These are phyloP conservation scores for Monosporozyma aerobia DNA, from an alignment of 805 yeast species.

Conservation along the genomic window DNA sequence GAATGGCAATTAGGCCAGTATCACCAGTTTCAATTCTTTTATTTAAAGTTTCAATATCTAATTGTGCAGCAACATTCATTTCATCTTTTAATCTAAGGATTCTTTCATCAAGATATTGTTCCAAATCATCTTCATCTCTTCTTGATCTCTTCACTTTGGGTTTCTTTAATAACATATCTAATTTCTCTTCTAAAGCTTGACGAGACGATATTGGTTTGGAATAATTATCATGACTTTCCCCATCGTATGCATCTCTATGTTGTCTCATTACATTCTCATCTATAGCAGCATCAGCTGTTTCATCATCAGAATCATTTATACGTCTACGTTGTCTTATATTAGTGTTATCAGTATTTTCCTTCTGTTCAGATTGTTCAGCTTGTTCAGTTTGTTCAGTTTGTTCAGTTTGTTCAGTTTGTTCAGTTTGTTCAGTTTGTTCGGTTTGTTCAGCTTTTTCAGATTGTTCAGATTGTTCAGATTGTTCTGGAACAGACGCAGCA, in stretches of 20 bases:
- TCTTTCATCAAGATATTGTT: conserved; percentile 88
- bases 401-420: background rate
- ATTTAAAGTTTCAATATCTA: conserved; percentile 49
- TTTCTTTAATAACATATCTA: conserved; percentile 68
- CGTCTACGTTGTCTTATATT: conserved; percentile 23
- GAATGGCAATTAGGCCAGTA: conserved; percentile 35
- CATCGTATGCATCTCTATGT: conserved; percentile 1
- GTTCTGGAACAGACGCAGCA: background rate
- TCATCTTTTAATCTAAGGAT: conserved; percentile 72
- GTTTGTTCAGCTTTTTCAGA: background rate
- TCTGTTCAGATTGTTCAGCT: background rate
- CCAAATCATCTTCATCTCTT: conserved; percentile 87
- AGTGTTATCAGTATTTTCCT: background rate
- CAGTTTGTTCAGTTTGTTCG: background rate
- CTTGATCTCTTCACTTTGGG: conserved; percentile 52
- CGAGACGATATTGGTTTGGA: conserved; percentile 40
- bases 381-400: background rate
- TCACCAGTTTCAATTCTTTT: conserved; percentile 35
- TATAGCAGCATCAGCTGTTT: background rate
- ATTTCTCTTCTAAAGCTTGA: conserved; percentile 68
- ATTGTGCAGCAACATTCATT: conserved; percentile 82
- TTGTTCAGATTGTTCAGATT: background rate
- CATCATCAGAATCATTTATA: conserved; percentile 16
- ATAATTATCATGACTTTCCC: conserved; percentile 8
- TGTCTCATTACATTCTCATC: background rate